Evolutionary conservation across 257 asterid species (phyloP), one percentile per base, ranked within the genome.

Genomic region (Rehmannia glutinosa): DNA sequence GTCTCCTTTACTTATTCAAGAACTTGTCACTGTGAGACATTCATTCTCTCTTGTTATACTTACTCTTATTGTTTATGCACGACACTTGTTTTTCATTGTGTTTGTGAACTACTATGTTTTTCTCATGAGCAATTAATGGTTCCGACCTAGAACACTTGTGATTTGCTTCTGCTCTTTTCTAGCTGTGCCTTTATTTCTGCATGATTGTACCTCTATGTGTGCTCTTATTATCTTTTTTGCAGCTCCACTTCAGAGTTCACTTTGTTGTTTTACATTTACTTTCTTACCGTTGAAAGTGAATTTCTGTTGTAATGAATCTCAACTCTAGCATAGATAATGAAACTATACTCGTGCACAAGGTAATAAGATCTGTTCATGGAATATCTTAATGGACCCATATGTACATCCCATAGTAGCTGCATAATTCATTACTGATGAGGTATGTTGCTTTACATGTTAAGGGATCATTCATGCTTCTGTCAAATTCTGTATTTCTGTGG

Each of bases 11-110:
- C 92, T 91, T 50, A 80, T 88, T 76, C 79, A 84, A 71, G 99
- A 94, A 80, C 96, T 94, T 45, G 90, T 84, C 62, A 91, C 95
- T 11, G 99, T 92, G 68, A 87, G 92, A 64, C 63, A 35, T 66
- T 67, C 11, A 43, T 64, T 38, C 33, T 38, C 23, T 73, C 63
- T 60, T 53, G 13, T 15, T 56, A 3, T 55, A 9, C 15, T 68
- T 67, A 3, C 64, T 64, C 25, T 61, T 49, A 28, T 32, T 58
- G 27, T 16, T n/a, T 17, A 23, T 16, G 16, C 25, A 16, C 32
- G 19, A 23, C 21, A 47, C 49, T 47, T 65, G 28, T 64, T 33
- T 47, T 53, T 36, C 25, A 28, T 60, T 69, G 65, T 52, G 57
- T 57, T 27, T 28, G 9, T 30, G 64, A 28, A 12, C 51, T 11